Evolutionary conservation across 495 filamentous ascomycete genomes (phyloP), one percentile per base, ranked within the genome.

Genomic region (Bacidia rubella): DNA sequence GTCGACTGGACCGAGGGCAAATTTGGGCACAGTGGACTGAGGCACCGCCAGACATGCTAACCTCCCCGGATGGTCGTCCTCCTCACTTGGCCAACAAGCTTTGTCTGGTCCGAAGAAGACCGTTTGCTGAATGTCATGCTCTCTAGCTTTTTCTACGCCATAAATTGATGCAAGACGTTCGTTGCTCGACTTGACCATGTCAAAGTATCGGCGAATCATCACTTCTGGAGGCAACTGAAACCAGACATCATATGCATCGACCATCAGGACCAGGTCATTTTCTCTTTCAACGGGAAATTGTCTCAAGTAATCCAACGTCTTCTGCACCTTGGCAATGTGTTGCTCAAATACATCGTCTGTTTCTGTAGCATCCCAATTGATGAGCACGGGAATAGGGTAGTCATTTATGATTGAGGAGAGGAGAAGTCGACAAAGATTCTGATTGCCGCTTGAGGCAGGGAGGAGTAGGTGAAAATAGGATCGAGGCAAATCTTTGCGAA

Each of bases 191-290:
- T 54, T 44, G 11, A 57, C 47, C 15, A 62, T 51, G 22, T 53
- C 42, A 44, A 57, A 52, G 43, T 63, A 63, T 20, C 61, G 46
- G 15, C 35, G 29, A 19, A 63, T 54, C 24, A 63, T 35, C n/a
- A 63, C 57, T 11, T 60, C 50, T 17, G 60, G 47, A 15, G 57
- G 61, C 20, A 63, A 49, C 42, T 63, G 61, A 45, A 63, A 60
- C 60, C 60, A 63, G 10, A 60, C 52, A 45, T 63, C 61, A 43
- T 58, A 62, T 1, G 51, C 61, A 53, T 63, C 61, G 5, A 60
- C 53, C 9, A 63, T 44, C 38, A 60, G 26, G 23, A 60, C 52
- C 15, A 55, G 21, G 21, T 59, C 56, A 25, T 59, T 40, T 15
- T 53, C 41, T 27, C 53, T 46, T 19, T 51, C 26, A 21, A 29